Conservation (phyloP, 2,329 filamentous ascomycete genomes). For the Botrytis deweyae region DNA sequence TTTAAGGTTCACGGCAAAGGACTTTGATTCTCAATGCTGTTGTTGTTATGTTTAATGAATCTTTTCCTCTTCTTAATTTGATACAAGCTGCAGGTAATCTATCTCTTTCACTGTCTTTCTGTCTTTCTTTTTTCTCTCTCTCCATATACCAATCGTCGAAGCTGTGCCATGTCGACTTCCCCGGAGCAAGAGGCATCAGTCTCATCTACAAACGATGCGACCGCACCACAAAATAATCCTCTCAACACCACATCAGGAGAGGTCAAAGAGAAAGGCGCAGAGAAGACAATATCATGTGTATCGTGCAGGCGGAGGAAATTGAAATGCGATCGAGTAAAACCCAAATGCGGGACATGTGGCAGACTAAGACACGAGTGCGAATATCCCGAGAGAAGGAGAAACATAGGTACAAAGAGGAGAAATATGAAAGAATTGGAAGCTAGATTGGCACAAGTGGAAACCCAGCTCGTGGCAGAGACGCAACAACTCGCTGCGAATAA, state of each 20-base stretch:
- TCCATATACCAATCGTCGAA: not conserved
- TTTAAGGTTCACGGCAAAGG: not conserved
- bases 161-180: slow-evolving; percentile 11
- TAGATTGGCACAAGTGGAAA: slow-evolving; percentile 76
- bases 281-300: slow-evolving; percentile 73
- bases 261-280: slow-evolving; percentile 12
- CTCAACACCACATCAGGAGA: not conserved
- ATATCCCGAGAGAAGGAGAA: slow-evolving; percentile 86
- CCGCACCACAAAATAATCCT: not conserved
- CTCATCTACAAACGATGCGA: not conserved
- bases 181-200: not conserved
- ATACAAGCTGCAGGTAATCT: not conserved
- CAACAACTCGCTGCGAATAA: slow-evolving; percentile 23
- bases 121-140: not conserved
- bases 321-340: slow-evolving; percentile 79
- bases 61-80: too few relatives aligned
- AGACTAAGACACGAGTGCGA: slow-evolving; percentile 74
- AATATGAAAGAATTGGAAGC: slow-evolving; percentile 92
- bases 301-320: slow-evolving; percentile 82
- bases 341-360: slow-evolving; percentile 76
- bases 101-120: not conserved
- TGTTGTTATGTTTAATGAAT: not conserved
- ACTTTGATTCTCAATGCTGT: not conserved
- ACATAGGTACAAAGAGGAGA: slow-evolving; percentile 81
- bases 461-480: slow-evolving; percentile 58